Base-by-base conservation (phyloP, 345 rosid genomes). In the Linum trigynum region DNA sequence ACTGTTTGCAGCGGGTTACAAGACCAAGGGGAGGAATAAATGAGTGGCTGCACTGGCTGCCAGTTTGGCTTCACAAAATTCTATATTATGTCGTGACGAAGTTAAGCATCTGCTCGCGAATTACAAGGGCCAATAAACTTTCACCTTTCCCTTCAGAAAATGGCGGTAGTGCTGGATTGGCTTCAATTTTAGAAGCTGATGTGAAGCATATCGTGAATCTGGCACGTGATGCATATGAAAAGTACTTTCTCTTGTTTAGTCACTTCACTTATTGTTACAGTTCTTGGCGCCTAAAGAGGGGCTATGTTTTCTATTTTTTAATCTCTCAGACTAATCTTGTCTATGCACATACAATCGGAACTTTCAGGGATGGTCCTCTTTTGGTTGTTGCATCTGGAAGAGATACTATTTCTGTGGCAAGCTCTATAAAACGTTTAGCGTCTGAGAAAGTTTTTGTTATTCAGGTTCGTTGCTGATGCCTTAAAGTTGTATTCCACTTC, bases 31-130 rank as follows among this genome's bases (percentile, higher is more conserved):
- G 96, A 65, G 96, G 99, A 56, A 55, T 91, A 8, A 81, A 94
- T 67, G 97, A 90, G 67, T 90, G 96, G 96, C 77, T 90, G 3
- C 97, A 85, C 66, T 94, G 95, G 91, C 88, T 94, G 5, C 99
- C 99, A 3, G 86, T 94, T 69, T 80, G 82, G 69, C 72, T 91
- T 65, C 99, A 94, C 80, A 89, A 88, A 63, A 82, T 66, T 75
- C 65, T 94, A 68, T 73, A 83, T 63, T 82, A 76, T 61, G 64
- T 91, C 59, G 67, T 86, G 43, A 75, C 82, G 74, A 79, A 73
- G 66, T 48, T 94, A 38, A 86, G 65, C 65, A 70, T 77, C 65
- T 88, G 84, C 80, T 77, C 83, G 14, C 78, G 68, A 63, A 72
- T 81, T 7, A 58, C 79, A 32, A 74, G 73, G 60, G 65, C 80